Evolutionary conservation across 2,329 filamentous ascomycete species (phyloP).

Genomic region (Dryadomyces quercivorus): DNA sequence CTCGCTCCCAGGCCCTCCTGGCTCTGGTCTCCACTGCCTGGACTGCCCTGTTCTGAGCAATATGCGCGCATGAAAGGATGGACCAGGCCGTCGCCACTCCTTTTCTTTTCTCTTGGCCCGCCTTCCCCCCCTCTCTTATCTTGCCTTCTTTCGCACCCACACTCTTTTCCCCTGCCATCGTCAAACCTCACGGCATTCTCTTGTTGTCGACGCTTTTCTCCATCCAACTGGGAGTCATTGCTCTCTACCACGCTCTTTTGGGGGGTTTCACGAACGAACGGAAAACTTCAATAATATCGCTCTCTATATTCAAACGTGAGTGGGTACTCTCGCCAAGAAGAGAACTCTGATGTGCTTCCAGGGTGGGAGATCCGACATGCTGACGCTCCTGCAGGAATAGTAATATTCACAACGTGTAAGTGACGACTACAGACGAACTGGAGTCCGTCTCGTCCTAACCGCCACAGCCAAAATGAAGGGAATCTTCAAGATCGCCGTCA

Average conservation of each 20-base stretch:
- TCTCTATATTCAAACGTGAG: neutral
- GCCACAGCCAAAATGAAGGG: constrained; percentile 32
- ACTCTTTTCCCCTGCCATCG: neutral
- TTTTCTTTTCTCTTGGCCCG: neutral
- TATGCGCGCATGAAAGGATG: neutral
- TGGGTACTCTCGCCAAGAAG: neutral
- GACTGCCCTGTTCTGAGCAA: neutral
- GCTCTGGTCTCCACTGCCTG: neutral
- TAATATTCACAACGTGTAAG: neutral
- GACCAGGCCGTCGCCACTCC: neutral
- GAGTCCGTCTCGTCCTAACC: too few relatives aligned
- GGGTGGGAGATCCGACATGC: neutral
- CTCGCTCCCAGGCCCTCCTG: neutral
- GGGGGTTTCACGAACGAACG: constrained; percentile 15
- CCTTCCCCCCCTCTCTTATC: constrained; percentile 11
- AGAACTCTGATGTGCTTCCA: neutral
- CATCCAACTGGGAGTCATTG: constrained; percentile 38
- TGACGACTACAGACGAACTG: too few relatives aligned
- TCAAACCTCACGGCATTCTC: constrained; percentile 11
- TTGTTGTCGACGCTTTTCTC: constrained; percentile 16
- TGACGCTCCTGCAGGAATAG: neutral
- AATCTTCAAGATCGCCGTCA: constrained; percentile 34
- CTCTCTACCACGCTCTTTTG: constrained; percentile 48
- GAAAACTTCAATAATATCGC: neutral
- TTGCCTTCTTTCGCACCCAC: constrained; percentile 10